A percentile compares a stretch with the other conserved stretches of the same genome.
phyloP scores from a whole-genome alignment of 2,329 filamentous ascomycete species.

The Talaromyces albobiverticillius region DNA sequence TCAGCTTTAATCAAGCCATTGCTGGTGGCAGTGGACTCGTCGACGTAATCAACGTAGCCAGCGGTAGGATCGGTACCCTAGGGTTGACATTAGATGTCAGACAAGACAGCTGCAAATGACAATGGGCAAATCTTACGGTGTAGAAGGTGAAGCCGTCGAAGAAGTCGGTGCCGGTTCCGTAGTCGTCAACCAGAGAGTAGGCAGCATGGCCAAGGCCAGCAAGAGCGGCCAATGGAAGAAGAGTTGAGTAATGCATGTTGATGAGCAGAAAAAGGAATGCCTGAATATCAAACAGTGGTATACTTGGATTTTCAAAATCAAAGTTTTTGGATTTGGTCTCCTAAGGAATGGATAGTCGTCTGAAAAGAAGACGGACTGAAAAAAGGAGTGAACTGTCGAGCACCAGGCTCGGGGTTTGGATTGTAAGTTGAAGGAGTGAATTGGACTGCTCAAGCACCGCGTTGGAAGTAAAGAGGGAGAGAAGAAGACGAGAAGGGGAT shows the following conservation, averaged over 20 bases:
- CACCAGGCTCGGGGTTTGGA: constrained; percentile 12
- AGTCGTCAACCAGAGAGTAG: constrained; percentile 49
- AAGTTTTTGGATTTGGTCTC: not conserved
- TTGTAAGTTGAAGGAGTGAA: constrained; percentile 5
- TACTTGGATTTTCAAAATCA: not conserved
- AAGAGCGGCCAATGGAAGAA: constrained; percentile 29
- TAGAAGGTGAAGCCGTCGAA: constrained; percentile 55
- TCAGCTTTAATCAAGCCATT: constrained; percentile 58
- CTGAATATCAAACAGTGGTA: constrained; percentile 2
- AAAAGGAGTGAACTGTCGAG: constrained; percentile 13
- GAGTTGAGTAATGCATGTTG: constrained; percentile 28
- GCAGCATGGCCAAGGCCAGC: constrained; percentile 28
- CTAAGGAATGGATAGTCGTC: not conserved
- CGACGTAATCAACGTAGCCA: constrained; percentile 70
- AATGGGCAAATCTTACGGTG: constrained; percentile 32
- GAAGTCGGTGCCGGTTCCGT: constrained; percentile 43
- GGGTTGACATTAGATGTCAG: not conserved
- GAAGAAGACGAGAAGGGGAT: not conserved
- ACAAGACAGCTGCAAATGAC: not conserved
- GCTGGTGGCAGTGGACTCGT: constrained; percentile 56
- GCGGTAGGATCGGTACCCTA: constrained; percentile 64
- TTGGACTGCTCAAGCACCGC: constrained; percentile 4
- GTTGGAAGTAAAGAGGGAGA: not conserved
- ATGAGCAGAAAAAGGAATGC: constrained; percentile 3
- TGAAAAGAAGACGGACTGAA: not conserved